Evolutionary conservation across 1,284 basidiomycete genomes (phyloP), one percentile per base, ranked within the genome.

Genomic region (Ustilago loliicola): DNA sequence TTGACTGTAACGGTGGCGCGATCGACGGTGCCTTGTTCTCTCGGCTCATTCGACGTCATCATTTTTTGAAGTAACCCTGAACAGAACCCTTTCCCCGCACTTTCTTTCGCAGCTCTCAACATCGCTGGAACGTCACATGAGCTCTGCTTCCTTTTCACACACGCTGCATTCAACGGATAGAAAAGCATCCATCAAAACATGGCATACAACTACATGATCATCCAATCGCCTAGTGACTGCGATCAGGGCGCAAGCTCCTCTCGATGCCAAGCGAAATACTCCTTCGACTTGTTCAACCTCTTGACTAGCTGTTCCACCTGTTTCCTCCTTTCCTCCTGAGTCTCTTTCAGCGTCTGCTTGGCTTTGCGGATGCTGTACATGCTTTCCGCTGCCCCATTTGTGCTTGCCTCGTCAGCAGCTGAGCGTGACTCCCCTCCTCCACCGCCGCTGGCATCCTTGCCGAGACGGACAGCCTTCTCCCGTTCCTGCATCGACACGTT

Each of bases 241-340:
- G 0, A 7, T 65, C 57, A 67, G 1, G 73, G 68, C 5, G 68
- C 56, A 40, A 74, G 29, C 67, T 78, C 76, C 29, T 69, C 66
- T 30, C 76, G 66, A 42, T 78, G 76, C 76, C 76, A 78, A 9
- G 71, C 76, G 67, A 78, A 81, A 61, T 81, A 81, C 57, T 77
- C 66, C 15, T 72, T 77, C 19, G 64, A 56, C 51, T 60, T 73
- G 53, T 48, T 55, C 25, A 81, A 51, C 10, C 64, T 54, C 57
- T 77, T 66, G 21, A 61, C 13, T 25, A 81, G 71, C 53, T 57
- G 56, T 36, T 74, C 53, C 34, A 77, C 61, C 52, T 68, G 63
- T 47, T 54, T 69, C 30, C 65, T 66, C 56, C 74, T 57, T 42
- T 65, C 61, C 58, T 73, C 77, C 54, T 80, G 77, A 57, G 47